phyloP scores from a whole-genome alignment of 2,329 filamentous ascomycete species.

The Westerdykella sp. region DNA sequence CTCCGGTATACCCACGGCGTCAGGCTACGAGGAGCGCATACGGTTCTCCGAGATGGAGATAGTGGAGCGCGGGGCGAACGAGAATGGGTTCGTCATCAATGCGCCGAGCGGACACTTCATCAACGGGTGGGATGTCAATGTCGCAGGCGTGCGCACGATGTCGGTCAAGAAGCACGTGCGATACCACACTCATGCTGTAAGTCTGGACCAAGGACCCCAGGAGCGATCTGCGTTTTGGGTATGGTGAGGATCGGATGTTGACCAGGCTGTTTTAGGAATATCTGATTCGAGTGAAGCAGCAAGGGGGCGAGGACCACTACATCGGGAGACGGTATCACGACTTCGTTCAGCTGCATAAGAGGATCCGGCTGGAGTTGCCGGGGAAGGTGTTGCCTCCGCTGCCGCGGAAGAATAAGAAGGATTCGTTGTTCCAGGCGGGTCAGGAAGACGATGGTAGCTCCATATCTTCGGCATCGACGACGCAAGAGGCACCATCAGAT shows the following conservation, averaged over 20 bases:
- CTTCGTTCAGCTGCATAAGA: slow-evolving; percentile 73
- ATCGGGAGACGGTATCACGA: slow-evolving; percentile 84
- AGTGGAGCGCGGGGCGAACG: slow-evolving; percentile 86
- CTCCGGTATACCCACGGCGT: slow-evolving; percentile 89
- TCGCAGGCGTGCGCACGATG: slow-evolving; percentile 77
- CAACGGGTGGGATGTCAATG: slow-evolving; percentile 95
- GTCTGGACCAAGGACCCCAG: slow-evolving; percentile 25
- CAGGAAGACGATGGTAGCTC: slow-evolving; percentile 66
- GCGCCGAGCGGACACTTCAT: slow-evolving; percentile 86
- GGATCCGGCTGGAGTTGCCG: slow-evolving; percentile 75
- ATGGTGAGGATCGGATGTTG: not conserved
- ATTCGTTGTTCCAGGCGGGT: slow-evolving; percentile 54
- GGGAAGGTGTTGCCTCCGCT: slow-evolving; percentile 82
- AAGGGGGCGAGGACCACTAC: slow-evolving; percentile 68
- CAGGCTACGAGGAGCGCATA: slow-evolving; percentile 95
- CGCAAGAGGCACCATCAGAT: slow-evolving; percentile 48
- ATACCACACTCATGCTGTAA: slow-evolving; percentile 83
- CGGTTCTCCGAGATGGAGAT: slow-evolving; percentile 96
- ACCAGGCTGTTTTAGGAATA: slow-evolving; percentile 60
- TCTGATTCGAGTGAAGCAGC: slow-evolving; percentile 74
- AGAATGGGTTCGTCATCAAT: slow-evolving; percentile 79
- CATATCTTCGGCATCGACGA: slow-evolving; percentile 74
- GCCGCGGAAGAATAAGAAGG: slow-evolving; percentile 85
- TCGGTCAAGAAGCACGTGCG: slow-evolving; percentile 79
- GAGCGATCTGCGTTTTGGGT: slow-evolving; percentile 1